These are phyloP conservation scores for Umbelopsis sp. DNA, from an alignment of 192 early-diverging fungal genomes.

Conservation along the genomic window DNA sequence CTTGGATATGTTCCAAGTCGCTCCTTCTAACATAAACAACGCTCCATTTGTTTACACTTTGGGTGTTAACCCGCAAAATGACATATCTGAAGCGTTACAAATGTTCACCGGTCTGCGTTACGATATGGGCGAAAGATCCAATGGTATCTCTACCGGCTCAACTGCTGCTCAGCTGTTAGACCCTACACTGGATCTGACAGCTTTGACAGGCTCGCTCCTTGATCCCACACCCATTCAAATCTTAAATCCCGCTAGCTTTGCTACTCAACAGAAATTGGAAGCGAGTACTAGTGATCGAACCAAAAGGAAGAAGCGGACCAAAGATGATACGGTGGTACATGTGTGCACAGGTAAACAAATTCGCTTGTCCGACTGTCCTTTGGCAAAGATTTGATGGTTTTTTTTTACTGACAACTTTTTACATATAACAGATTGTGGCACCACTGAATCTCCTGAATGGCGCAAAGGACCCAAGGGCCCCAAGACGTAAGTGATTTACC, in stretches of 20 bases:
- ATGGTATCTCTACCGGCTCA: constrained; percentile 31
- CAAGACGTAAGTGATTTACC: constrained; percentile 44
- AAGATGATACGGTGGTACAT: background rate
- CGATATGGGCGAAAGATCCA: constrained; percentile 29
- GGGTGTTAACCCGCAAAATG: constrained; percentile 24
- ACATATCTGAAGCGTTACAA: constrained; percentile 26
- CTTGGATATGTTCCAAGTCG: background rate
- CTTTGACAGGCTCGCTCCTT: background rate
- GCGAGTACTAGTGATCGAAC: constrained; percentile 3
- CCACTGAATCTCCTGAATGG: constrained; percentile 58
- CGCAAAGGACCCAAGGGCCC: constrained; percentile 57
- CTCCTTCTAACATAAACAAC: background rate
- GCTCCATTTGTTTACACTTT: constrained; percentile 29
- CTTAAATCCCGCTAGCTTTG: constrained; percentile 10
- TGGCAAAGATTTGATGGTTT: background rate
- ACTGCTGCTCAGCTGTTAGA: constrained; percentile 21
- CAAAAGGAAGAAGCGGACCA: constrained; percentile 25
- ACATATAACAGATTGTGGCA: constrained; percentile 45
- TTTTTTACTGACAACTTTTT: background rate
- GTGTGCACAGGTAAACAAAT: constrained; percentile 6
- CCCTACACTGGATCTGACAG: background rate
- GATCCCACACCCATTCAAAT: background rate
- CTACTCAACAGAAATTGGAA: constrained; percentile 3
- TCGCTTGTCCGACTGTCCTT: background rate
- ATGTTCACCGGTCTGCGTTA: constrained; percentile 36